Evolutionary conservation across 1,284 basidiomycete species (phyloP).

Genomic region (Malassezia psittaci): DNA sequence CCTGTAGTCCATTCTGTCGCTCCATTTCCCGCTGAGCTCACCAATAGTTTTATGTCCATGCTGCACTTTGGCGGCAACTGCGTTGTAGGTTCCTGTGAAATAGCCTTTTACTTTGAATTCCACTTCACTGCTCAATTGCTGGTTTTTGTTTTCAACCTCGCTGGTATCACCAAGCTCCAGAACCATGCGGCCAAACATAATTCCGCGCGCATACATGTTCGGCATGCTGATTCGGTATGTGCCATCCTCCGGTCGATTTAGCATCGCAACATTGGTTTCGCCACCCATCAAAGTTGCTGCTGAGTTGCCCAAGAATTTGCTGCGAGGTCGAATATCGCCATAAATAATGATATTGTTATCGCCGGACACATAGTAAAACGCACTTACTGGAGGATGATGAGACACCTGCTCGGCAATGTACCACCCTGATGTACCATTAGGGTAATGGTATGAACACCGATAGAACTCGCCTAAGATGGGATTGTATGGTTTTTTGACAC

Average conservation of each 20-base stretch:
- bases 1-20: constrained; percentile 77
- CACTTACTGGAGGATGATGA: constrained; percentile 88
- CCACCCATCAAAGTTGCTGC: constrained; percentile 66
- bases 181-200: constrained; percentile 96
- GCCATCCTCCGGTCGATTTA: constrained; percentile 39
- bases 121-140: constrained; percentile 66
- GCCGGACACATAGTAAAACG: constrained; percentile 94
- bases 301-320: constrained; percentile 82
- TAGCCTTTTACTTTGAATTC: constrained; percentile 99
- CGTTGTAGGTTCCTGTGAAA: constrained; percentile 93
- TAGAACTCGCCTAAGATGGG: constrained; percentile 96
- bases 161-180: constrained; percentile 87
- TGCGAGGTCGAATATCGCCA: constrained; percentile 89
- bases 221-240: constrained; percentile 46
- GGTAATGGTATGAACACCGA: constrained; percentile 86
- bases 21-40: constrained; percentile 85
- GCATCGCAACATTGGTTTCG: constrained; percentile 56
- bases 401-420: constrained; percentile 97
- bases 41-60: constrained; percentile 62
- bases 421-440: constrained; percentile 80
- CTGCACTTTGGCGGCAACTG: constrained; percentile 71
- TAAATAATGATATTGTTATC: constrained; percentile 67
- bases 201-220: constrained; percentile 73
- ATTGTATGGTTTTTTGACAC: constrained; percentile 99
- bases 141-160: constrained; percentile 70